phyloP scores from a whole-genome alignment of 345 rosid species.

The Garcia nutans region DNA sequence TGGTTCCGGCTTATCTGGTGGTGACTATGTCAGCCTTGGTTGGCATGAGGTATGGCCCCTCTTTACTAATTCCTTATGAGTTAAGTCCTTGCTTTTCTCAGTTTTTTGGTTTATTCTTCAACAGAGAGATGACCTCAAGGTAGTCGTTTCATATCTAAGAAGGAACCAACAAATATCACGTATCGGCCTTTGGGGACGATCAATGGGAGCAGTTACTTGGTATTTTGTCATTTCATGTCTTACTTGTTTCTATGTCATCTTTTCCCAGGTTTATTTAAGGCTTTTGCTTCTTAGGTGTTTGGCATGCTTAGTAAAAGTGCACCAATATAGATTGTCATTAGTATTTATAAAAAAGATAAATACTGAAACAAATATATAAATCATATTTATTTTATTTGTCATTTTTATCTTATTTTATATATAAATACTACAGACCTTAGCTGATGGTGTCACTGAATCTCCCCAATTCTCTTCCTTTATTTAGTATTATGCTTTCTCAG shows the following conservation, averaged over 20 bases:
- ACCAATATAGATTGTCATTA: too few relatives aligned
- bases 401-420: too few relatives aligned
- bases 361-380: too few relatives aligned
- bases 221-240: conserved; percentile 32
- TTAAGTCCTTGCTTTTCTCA: conserved; percentile 5
- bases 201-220: conserved; percentile 99
- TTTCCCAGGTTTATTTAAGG: not conserved
- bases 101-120: conserved; percentile 19
- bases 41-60: conserved; percentile 35
- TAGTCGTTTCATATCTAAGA: conserved; percentile 81
- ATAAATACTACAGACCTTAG: too few relatives aligned
- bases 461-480: too few relatives aligned
- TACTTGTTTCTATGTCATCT: conserved; percentile 8
- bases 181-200: conserved; percentile 98
- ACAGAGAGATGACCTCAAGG: conserved; percentile 91
- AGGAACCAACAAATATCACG: conserved; percentile 64
- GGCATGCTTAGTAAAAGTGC: not conserved
- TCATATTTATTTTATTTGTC: too few relatives aligned
- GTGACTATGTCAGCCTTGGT: conserved; percentile 41
- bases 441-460: too few relatives aligned
- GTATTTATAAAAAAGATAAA: too few relatives aligned
- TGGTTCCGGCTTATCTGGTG: conserved; percentile 40
- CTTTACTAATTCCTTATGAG: conserved; percentile 2
- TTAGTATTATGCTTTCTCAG: not conserved
- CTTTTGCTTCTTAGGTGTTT: conserved; percentile 8